These are phyloP conservation scores for Alternaria hordeiaustralica DNA, from an alignment of 2,329 filamentous ascomycete genomes.

Conservation along the genomic window DNA sequence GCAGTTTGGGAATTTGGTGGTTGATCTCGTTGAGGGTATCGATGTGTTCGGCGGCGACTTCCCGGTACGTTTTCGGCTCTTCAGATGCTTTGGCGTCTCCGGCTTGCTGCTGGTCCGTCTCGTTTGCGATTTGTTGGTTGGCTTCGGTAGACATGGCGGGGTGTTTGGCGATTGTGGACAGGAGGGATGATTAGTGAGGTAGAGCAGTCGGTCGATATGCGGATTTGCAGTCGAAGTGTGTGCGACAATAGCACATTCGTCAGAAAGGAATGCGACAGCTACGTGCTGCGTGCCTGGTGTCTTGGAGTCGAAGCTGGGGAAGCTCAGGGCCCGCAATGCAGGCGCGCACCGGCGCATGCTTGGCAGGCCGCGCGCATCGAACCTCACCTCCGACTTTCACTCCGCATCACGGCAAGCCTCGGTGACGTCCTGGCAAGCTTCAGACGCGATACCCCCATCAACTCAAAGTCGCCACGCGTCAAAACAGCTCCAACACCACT, in stretches of 20 bases:
- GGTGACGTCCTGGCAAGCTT: constrained; percentile 4
- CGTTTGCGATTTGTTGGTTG: constrained; percentile 6
- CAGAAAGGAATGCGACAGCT: not conserved
- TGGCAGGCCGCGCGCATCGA: constrained; percentile 25
- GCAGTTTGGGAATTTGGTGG: constrained; percentile 52
- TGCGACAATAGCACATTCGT: not conserved
- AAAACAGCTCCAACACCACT: not conserved
- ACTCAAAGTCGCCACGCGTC: constrained; percentile 1
- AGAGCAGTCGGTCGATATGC: not conserved
- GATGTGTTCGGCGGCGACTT: constrained; percentile 43
- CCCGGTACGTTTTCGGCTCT: constrained; percentile 34
- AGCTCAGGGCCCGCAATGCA: constrained; percentile 3
- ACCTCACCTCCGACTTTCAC: constrained; percentile 32
- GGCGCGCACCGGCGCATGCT: constrained; percentile 15
- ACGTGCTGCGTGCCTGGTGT: not conserved
- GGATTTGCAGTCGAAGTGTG: too few species aligned
- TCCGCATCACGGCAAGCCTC: constrained; percentile 26
- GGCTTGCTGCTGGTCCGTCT: constrained; percentile 6
- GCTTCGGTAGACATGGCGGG: constrained; percentile 23
- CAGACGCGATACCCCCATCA: constrained; percentile 6
- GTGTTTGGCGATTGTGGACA: not conserved
- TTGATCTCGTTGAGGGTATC: constrained; percentile 39
- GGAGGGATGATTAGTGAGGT: not conserved
- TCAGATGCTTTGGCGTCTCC: constrained; percentile 1
- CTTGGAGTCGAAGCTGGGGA: constrained; percentile 3